A percentile compares a stretch with the other conserved stretches of the same genome.
Conservation (phyloP, 2,329 filamentous ascomycete species). For the Phaeosphaeria sp. region DNA sequence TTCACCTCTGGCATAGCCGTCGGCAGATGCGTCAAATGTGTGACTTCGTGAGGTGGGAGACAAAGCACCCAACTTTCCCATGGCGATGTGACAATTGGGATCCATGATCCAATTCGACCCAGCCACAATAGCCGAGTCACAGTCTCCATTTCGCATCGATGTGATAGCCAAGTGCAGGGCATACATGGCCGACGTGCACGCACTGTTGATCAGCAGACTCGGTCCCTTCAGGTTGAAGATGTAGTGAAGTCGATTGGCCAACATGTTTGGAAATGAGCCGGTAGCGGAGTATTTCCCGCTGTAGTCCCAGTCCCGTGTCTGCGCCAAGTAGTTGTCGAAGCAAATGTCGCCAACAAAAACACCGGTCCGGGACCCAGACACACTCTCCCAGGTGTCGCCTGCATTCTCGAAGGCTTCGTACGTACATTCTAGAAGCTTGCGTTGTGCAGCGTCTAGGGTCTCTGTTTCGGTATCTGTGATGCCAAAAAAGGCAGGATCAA, state of each 20-base stretch:
- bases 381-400: conserved; percentile 35
- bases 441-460: conserved; percentile 36
- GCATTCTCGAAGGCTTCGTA: conserved; percentile 51
- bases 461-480: conserved; percentile 26
- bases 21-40: conserved; percentile 30
- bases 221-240: conserved; percentile 38
- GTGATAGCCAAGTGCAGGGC: conserved; percentile 29
- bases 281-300: conserved; percentile 15
- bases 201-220: conserved; percentile 32
- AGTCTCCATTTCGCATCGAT: conserved; percentile 23
- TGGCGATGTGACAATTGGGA: conserved; percentile 12
- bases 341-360: conserved; percentile 30
- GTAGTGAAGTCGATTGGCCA: conserved; percentile 36
- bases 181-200: conserved; percentile 34
- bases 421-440: conserved; percentile 36
- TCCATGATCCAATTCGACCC: conserved; percentile 24
- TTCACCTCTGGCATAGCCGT: conserved; percentile 33
- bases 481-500: conserved; percentile 46
- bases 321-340: conserved; percentile 19
- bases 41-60: conserved; percentile 23
- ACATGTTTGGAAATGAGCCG: conserved; percentile 21
- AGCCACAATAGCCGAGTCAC: conserved; percentile 30
- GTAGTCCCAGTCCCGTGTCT: conserved; percentile 23
- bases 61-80: conserved; percentile 23
- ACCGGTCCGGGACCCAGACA: conserved; percentile 26